These are phyloP conservation scores for Ceratonia siliqua DNA, from an alignment of 306 rosid genomes.

Conservation along the genomic window DNA sequence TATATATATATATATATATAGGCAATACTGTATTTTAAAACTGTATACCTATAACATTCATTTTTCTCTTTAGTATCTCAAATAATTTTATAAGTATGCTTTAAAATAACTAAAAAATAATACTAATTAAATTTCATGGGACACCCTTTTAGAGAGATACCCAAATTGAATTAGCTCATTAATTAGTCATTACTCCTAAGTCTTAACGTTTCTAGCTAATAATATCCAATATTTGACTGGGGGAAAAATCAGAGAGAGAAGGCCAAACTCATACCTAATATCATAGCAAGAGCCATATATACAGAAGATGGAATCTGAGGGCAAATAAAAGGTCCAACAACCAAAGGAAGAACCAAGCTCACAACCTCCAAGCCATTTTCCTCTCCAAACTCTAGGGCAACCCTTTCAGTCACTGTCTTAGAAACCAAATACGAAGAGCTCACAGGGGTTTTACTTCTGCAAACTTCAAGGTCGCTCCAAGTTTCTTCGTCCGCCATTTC, in stretches of 20 bases:
- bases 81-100: too few species aligned
- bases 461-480: constrained; percentile 59
- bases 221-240: not conserved
- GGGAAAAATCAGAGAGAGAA: not conserved
- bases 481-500: constrained; percentile 42
- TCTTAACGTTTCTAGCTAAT: not conserved
- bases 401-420: constrained; percentile 52
- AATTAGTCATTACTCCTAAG: too few species aligned
- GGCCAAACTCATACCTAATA: constrained; percentile 38
- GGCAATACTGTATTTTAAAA: too few species aligned
- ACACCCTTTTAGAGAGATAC: too few species aligned
- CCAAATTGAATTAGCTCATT: too few species aligned
- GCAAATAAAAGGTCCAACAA: constrained; percentile 62
- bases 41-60: too few species aligned
- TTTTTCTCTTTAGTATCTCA: too few species aligned
- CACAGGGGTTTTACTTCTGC: constrained; percentile 10
- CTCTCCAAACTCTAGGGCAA: constrained; percentile 53
- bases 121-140: too few species aligned
- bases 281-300: constrained; percentile 38
- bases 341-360: constrained; percentile 54
- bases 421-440: constrained; percentile 51
- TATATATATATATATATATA: too few species aligned
- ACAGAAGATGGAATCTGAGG: constrained; percentile 49
- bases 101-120: too few species aligned
- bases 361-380: constrained; percentile 56